These are phyloP conservation scores for Musa schizocarpa DNA, from an alignment of 176 grass and related monocot genomes.

Conservation along the genomic window DNA sequence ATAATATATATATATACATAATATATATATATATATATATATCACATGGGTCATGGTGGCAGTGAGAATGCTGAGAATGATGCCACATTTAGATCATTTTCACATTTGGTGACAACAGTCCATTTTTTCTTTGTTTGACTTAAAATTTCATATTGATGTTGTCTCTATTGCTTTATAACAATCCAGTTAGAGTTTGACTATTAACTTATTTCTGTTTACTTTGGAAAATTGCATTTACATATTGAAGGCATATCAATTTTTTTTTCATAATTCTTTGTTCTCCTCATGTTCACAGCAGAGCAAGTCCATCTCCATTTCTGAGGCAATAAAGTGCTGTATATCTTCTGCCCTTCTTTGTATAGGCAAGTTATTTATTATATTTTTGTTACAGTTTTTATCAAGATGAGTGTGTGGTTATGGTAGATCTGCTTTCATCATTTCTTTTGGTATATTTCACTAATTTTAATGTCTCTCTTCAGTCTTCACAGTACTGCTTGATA, in stretches of 20 bases:
- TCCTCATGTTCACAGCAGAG: conserved; percentile 27
- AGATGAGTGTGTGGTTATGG: no score
- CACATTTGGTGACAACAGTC: no score
- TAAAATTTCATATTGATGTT: no score
- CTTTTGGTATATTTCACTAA: conserved; percentile 9
- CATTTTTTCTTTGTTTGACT: no score
- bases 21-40: no score
- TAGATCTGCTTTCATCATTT: not conserved
- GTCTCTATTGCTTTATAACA: no score
- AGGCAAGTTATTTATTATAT: conserved; percentile 35
- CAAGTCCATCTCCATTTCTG: conserved; percentile 58
- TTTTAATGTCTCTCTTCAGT: conserved; percentile 32
- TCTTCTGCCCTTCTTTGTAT: conserved; percentile 47
- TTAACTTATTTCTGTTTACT: not conserved
- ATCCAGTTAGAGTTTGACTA: no score
- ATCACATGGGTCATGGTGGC: no score
- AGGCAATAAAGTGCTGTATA: conserved; percentile 67
- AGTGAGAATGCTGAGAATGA: no score
- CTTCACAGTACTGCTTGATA: conserved; percentile 55
- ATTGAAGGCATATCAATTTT: not conserved
- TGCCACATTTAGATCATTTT: no score
- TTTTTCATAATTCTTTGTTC: not conserved
- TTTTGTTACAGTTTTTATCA: not conserved
- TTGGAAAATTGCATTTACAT: not conserved
- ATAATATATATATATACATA: no score